Conservation (phyloP, 192 early-diverging fungal genomes). For the Ramicandelaber brevisporus region DNA sequence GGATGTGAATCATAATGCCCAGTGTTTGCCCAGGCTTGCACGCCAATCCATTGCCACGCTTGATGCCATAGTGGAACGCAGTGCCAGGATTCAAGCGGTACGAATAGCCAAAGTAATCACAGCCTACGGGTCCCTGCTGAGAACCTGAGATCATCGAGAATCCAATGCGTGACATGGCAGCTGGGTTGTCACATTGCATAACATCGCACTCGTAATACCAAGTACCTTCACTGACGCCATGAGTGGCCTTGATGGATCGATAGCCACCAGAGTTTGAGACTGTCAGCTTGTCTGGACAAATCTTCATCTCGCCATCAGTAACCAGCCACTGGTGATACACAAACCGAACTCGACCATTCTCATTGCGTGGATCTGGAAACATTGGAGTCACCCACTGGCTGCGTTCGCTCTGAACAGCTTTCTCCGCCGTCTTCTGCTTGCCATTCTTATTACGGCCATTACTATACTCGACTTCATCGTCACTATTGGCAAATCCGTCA, state of each 20-base stretch:
- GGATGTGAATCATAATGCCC: constrained; percentile 19
- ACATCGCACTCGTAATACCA: constrained; percentile 54
- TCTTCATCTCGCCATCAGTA: constrained; percentile 34
- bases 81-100: constrained; percentile 36
- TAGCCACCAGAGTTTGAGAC: constrained; percentile 49
- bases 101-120: constrained; percentile 43
- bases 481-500: no score
- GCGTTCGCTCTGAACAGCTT: constrained; percentile 11
- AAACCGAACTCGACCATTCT: constrained; percentile 15
- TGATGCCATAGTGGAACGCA: constrained; percentile 30
- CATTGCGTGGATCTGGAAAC: constrained; percentile 49
- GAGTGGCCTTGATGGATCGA: constrained; percentile 45
- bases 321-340: constrained; percentile 33
- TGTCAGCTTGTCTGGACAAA: constrained; percentile 23
- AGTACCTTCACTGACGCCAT: constrained; percentile 40
- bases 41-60: constrained; percentile 13
- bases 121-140: constrained; percentile 48
- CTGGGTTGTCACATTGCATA: constrained; percentile 14
- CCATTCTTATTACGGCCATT: constrained; percentile 1
- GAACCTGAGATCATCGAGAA: constrained; percentile 57
- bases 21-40: constrained; percentile 14
- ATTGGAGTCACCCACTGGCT: constrained; percentile 17
- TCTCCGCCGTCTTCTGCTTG: constrained; percentile 5
- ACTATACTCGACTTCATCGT: neutral
- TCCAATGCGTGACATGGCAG: constrained; percentile 36